Evolutionary conservation across 306 rosid genomes (phyloP).

Genomic region (Inga oerstediana): DNA sequence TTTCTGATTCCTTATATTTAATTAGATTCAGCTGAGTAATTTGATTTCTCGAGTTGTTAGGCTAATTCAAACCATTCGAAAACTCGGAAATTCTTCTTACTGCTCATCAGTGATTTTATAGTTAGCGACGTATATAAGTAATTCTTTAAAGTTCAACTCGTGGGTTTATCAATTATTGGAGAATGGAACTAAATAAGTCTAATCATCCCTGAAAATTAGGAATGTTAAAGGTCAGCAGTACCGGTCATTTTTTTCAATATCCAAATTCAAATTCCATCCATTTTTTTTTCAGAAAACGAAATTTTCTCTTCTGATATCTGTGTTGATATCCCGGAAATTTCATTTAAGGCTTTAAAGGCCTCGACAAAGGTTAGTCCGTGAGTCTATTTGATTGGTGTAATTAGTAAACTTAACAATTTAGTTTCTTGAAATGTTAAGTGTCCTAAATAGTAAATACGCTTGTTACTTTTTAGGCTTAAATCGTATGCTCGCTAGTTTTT

Average conservation of each 20-base stretch:
- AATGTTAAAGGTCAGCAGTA: neutral
- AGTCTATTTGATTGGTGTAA: constrained; percentile 16
- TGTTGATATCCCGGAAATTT: neutral
- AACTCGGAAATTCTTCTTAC: neutral
- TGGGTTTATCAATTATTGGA: neutral
- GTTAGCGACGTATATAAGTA: neutral
- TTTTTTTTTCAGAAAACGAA: too few species aligned
- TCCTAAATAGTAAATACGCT: neutral
- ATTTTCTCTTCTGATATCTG: too few species aligned
- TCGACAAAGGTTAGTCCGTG: constrained; percentile 48
- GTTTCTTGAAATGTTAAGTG: neutral
- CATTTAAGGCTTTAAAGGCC: constrained; percentile 25
- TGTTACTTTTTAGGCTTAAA: neutral
- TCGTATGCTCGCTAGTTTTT: neutral
- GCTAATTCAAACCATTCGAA: neutral
- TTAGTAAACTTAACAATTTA: neutral
- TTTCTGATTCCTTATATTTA: constrained; percentile 13
- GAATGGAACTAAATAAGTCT: neutral
- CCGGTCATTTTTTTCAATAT: too few species aligned
- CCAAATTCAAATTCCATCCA: neutral
- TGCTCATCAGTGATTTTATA: neutral
- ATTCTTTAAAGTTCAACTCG: neutral
- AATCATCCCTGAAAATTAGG: neutral
- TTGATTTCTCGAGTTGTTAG: neutral
- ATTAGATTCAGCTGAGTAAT: neutral